These are phyloP conservation scores for Neurospora sp. DNA, from an alignment of 495 filamentous ascomycete genomes.

Conservation along the genomic window DNA sequence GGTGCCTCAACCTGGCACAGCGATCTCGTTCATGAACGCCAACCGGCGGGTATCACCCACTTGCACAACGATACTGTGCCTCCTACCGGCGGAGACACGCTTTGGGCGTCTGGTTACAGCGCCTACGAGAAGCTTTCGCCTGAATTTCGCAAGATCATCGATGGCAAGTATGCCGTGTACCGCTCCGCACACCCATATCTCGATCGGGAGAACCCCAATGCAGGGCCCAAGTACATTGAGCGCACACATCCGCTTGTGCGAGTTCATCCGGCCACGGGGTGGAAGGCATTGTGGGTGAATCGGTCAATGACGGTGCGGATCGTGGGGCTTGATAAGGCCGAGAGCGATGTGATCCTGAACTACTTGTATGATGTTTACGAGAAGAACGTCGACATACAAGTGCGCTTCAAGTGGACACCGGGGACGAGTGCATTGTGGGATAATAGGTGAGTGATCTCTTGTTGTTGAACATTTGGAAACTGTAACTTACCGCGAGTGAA, in stretches of 20 bases:
- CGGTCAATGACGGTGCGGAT: constrained; percentile 54
- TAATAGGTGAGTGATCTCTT: constrained; percentile 38
- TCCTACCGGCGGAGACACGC: constrained; percentile 55
- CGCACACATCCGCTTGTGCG: constrained; percentile 59
- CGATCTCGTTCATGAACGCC: constrained; percentile 59
- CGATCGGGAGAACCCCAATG: constrained; percentile 49
- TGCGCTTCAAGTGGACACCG: constrained; percentile 56
- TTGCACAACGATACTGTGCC: constrained; percentile 61
- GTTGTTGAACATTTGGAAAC: background rate
- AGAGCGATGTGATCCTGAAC: constrained; percentile 57
- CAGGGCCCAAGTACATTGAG: constrained; percentile 54
- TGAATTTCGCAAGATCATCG: constrained; percentile 58
- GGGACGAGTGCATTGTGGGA: constrained; percentile 55
- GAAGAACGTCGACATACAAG: constrained; percentile 57
- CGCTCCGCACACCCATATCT: constrained; percentile 58
- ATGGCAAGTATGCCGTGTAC: constrained; percentile 58
- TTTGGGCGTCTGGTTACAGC: constrained; percentile 61
- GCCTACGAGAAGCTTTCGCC: constrained; percentile 67
- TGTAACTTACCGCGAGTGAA: background rate
- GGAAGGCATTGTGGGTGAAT: constrained; percentile 64
- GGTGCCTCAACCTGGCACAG: constrained; percentile 60
- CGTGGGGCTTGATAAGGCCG: constrained; percentile 53
- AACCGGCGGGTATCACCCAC: constrained; percentile 62
- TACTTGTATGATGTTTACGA: constrained; percentile 59
- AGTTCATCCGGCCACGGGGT: constrained; percentile 61